Evolutionary conservation across 2,329 filamentous ascomycete species (phyloP).

Genomic region (Sporothrix protearum): DNA sequence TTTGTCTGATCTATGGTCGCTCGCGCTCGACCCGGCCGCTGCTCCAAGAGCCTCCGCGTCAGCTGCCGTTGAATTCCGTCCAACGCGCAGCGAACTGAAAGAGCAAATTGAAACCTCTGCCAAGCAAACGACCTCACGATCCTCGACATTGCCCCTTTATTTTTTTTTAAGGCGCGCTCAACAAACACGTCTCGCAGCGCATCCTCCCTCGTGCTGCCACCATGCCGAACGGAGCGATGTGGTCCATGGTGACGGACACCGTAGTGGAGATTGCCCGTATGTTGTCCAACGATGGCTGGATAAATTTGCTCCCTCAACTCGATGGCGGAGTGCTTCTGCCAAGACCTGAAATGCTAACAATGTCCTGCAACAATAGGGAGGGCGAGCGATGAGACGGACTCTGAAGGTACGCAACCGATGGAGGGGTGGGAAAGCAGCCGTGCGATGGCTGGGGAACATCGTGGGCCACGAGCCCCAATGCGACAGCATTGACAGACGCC

Average conservation of each 20-base stretch:
- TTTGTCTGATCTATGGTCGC: constrained; percentile 17
- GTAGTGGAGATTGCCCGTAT: constrained; percentile 41
- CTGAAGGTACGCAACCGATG: constrained; percentile 41
- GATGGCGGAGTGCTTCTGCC: not conserved
- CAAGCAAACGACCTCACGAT: not conserved
- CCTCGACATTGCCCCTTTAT: not conserved
- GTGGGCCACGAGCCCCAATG: not conserved
- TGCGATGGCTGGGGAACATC: not conserved
- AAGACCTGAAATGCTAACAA: constrained; percentile 2
- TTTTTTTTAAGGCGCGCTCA: not conserved
- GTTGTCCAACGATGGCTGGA: constrained; percentile 24
- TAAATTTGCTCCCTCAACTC: not conserved
- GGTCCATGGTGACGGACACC: constrained; percentile 35
- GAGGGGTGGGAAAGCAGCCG: not conserved
- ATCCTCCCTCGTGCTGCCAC: not conserved
- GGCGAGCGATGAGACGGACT: constrained; percentile 46
- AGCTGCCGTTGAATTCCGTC: constrained; percentile 15
- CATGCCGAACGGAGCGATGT: constrained; percentile 8
- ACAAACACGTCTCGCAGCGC: not conserved
- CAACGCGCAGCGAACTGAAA: not conserved
- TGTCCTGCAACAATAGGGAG: constrained; percentile 36
- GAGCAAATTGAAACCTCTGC: constrained; percentile 4
- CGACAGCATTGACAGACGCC: not conserved
- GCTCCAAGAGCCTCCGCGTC: constrained; percentile 21
- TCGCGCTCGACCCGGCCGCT: constrained; percentile 18